A percentile compares a stretch with the other conserved stretches of the same genome.
Evolutionary conservation across 176 grass and related monocot genomes (phyloP).

Genomic region (Chloris gayana): DNA sequence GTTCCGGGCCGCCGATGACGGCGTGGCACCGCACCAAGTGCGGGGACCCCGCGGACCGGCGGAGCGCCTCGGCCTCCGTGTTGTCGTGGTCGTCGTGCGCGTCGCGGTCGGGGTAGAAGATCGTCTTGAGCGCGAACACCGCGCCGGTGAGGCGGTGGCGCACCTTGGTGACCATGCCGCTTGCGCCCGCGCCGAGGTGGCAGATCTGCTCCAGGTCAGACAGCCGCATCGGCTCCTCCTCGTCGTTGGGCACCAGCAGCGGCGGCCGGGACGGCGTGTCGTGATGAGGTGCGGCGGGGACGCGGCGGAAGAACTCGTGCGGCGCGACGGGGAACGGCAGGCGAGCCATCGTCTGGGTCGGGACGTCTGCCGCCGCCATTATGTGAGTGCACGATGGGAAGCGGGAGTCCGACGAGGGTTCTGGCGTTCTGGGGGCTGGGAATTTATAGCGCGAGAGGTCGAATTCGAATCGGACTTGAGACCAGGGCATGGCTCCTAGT

Average conservation of each 20-base stretch:
- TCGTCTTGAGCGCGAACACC: conserved; percentile 34
- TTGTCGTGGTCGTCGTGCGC: background rate
- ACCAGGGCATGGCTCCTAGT: background rate
- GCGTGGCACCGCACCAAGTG: background rate
- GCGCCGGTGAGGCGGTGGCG: conserved; percentile 16
- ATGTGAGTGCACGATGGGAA: background rate
- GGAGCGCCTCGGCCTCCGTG: background rate
- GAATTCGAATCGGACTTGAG: background rate
- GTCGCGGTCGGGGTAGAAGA: background rate
- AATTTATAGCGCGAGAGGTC: background rate
- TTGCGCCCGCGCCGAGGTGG: conserved; percentile 27
- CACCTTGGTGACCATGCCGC: conserved; percentile 38
- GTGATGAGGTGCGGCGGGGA: background rate
- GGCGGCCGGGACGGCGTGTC: background rate
- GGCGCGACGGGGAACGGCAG: background rate
- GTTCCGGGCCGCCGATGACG: background rate
- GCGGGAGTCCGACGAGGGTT: background rate
- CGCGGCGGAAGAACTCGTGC: conserved; percentile 6
- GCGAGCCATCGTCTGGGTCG: background rate
- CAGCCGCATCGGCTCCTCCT: background rate
- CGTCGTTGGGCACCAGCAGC: no score
- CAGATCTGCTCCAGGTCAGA: conserved; percentile 43
- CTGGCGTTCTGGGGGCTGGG: background rate
- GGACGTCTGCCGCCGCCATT: background rate
- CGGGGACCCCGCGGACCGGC: background rate